Percentiles rank a stretch among this genome's conserved stretches.
phyloP scores from a whole-genome alignment of 176 grass and related monocot genomes.

The Stipa capillata region DNA sequence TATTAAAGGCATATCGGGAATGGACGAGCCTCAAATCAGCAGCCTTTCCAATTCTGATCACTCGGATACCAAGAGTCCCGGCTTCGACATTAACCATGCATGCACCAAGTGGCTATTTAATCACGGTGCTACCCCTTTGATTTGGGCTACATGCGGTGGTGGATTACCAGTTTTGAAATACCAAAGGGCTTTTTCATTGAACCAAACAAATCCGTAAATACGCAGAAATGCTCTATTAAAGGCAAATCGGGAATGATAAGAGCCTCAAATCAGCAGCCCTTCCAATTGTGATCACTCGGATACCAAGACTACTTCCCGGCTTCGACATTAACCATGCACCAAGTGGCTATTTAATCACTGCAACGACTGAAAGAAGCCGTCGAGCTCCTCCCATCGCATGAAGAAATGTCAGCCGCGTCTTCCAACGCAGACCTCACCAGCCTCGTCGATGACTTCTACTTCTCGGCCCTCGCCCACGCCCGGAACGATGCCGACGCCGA shows the following conservation, averaged over 20 bases:
- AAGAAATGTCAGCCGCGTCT: constrained; percentile 10
- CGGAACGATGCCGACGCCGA: not conserved
- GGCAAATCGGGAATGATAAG: not conserved
- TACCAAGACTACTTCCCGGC: not conserved
- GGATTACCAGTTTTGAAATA: too few species aligned
- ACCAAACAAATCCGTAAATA: too few species aligned
- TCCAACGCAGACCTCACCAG: constrained; percentile 1
- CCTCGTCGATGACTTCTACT: constrained; percentile 45
- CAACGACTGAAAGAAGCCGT: too few species aligned
- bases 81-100: not conserved
- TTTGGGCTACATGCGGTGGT: too few species aligned
- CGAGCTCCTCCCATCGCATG: not conserved
- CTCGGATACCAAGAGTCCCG: not conserved
- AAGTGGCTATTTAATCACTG: not conserved
- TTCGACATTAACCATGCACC: not conserved
- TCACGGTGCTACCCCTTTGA: too few species aligned
- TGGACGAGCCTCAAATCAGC: not conserved
- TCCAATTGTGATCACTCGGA: not conserved
- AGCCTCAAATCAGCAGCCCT: not conserved
- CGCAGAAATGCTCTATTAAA: too few species aligned
- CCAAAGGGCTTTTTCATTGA: too few species aligned
- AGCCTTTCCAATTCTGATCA: not conserved
- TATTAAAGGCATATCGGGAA: not conserved
- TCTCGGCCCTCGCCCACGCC: constrained; percentile 30
- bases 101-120: not conserved